These are phyloP conservation scores for Abrus precatorius DNA, from an alignment of 306 rosid species.

Conservation along the genomic window DNA sequence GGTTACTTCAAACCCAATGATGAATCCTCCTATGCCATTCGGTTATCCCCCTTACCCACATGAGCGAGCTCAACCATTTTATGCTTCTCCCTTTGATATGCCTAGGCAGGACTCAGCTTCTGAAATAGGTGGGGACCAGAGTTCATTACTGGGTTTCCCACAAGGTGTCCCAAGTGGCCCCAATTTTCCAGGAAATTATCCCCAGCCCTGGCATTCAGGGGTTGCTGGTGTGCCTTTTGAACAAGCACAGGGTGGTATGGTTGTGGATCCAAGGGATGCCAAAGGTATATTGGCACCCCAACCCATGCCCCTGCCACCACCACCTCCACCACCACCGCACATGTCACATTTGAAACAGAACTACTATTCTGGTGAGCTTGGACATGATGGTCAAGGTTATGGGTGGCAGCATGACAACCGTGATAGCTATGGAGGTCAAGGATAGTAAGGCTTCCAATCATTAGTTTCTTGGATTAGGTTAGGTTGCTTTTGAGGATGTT, in stretches of 20 bases:
- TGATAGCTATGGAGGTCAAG: slow-evolving; percentile 70
- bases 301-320: slow-evolving; percentile 65
- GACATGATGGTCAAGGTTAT: slow-evolving; percentile 71
- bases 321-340: slow-evolving; percentile 76
- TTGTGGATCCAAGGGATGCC: slow-evolving; percentile 78
- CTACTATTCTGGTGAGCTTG: slow-evolving; percentile 67
- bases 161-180: slow-evolving; percentile 66
- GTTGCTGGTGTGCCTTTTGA: slow-evolving; percentile 70
- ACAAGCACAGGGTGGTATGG: slow-evolving; percentile 62
- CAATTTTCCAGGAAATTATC: slow-evolving; percentile 65
- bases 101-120: slow-evolving; percentile 75
- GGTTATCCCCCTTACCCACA: slow-evolving; percentile 73
- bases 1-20: slow-evolving; percentile 74
- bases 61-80: slow-evolving; percentile 83
- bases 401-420: slow-evolving; percentile 78
- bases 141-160: slow-evolving; percentile 77
- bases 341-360: slow-evolving; percentile 66
- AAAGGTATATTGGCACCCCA: slow-evolving; percentile 78
- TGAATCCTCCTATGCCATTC: slow-evolving; percentile 75
- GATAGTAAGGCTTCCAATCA: slow-evolving; percentile 44
- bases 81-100: slow-evolving; percentile 76
- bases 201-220: slow-evolving; percentile 85
- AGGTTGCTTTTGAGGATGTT: slow-evolving; percentile 37
- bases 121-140: slow-evolving; percentile 75
- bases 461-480: slow-evolving; percentile 25